phyloP scores from a whole-genome alignment of 495 filamentous ascomycete species.

The Penicillium salamii region DNA sequence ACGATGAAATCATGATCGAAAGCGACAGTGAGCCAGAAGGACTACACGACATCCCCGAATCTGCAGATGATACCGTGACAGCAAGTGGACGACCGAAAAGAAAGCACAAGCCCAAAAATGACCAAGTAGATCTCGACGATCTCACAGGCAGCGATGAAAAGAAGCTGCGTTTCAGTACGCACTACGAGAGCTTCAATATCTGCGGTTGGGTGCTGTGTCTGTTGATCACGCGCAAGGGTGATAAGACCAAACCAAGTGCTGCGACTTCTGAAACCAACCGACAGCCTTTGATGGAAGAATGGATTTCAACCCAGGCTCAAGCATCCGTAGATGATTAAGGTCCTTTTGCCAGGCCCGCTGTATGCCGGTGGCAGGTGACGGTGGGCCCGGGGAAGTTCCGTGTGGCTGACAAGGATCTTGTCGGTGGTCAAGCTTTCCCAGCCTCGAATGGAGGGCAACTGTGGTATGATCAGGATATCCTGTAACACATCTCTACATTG shows the following conservation, averaged over 20 bases:
- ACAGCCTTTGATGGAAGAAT: slow-evolving; percentile 88
- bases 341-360: background rate
- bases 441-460: slow-evolving; percentile 7
- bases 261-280: slow-evolving; percentile 40
- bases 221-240: slow-evolving; percentile 73
- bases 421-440: slow-evolving; percentile 11
- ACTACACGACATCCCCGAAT: slow-evolving; percentile 38
- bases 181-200: slow-evolving; percentile 93
- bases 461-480: slow-evolving; percentile 9
- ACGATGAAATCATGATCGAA: slow-evolving; percentile 39
- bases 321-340: slow-evolving; percentile 40
- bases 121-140: slow-evolving; percentile 16
- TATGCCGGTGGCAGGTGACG: background rate
- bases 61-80: slow-evolving; percentile 11
- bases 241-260: slow-evolving; percentile 30
- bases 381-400: background rate
- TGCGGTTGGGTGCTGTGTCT: slow-evolving; percentile 89
- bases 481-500: slow-evolving; percentile 14
- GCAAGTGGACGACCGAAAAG: slow-evolving; percentile 2
- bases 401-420: slow-evolving; percentile 6
- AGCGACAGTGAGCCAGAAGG: slow-evolving; percentile 39
- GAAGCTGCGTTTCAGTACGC: slow-evolving; percentile 77
- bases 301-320: slow-evolving; percentile 72
- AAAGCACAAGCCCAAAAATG: slow-evolving; percentile 11
- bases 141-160: slow-evolving; percentile 65